phyloP scores from a whole-genome alignment of 2,329 filamentous ascomycete genomes.

The Aspergillus viridinutans region DNA sequence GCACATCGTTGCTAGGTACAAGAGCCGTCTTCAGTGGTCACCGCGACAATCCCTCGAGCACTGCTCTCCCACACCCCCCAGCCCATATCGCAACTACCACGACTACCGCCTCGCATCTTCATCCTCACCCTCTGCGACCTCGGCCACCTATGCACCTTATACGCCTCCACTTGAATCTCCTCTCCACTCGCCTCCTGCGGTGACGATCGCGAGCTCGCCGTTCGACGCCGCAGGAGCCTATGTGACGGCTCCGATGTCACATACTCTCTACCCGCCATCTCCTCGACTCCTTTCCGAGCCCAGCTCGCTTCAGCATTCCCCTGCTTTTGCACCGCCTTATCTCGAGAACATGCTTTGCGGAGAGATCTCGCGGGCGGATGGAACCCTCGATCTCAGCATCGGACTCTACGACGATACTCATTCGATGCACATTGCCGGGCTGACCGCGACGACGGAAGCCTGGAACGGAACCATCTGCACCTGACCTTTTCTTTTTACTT shows the following conservation, averaged over 20 bases:
- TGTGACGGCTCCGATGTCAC: constrained; percentile 32
- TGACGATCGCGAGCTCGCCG: constrained; percentile 35
- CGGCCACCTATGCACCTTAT: constrained; percentile 36
- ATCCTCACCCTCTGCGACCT: constrained; percentile 36
- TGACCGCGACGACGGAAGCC: constrained; percentile 31
- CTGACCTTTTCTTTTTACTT: constrained; percentile 1
- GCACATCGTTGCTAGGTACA: constrained; percentile 65
- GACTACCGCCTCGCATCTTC: constrained; percentile 31
- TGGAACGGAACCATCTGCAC: constrained; percentile 32
- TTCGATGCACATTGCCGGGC: constrained; percentile 29
- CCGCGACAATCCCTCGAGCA: constrained; percentile 35
- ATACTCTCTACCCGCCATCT: constrained; percentile 33
- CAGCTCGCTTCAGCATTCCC: constrained; percentile 30
- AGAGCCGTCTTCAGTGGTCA: constrained; percentile 63
- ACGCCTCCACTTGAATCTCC: constrained; percentile 41
- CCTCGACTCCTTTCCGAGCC: constrained; percentile 33
- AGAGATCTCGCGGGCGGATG: constrained; percentile 25
- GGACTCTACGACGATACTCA: constrained; percentile 31
- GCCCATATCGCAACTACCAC: constrained; percentile 29
- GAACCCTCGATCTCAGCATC: constrained; percentile 24
- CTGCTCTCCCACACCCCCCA: constrained; percentile 34
- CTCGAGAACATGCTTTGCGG: constrained; percentile 31
- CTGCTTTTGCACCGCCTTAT: constrained; percentile 36
- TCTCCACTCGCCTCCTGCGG: constrained; percentile 37
- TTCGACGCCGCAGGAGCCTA: constrained; percentile 32